These are phyloP conservation scores for Adiantum capillusveneris DNA, from an alignment of 75 land plant species.

Conservation along the genomic window DNA sequence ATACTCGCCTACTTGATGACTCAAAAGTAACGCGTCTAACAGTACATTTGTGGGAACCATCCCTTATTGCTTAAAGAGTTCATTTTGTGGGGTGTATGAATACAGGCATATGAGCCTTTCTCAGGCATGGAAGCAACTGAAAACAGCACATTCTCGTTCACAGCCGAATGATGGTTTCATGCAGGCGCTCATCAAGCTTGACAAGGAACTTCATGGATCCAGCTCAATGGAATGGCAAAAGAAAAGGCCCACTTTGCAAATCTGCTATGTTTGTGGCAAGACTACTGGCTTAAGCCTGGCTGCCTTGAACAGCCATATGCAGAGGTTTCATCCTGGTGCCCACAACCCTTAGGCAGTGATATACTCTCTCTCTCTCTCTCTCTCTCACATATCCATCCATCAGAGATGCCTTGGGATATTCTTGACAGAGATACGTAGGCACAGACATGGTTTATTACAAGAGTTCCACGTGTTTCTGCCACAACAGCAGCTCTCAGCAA, in stretches of 20 bases:
- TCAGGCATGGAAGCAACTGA: slow-evolving; percentile 76
- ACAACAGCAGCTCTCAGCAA: too few species aligned
- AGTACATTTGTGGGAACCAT: background rate
- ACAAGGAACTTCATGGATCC: slow-evolving; percentile 60
- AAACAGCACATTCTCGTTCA: slow-evolving; percentile 71
- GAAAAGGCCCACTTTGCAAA: slow-evolving; percentile 57
- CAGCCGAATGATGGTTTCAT: slow-evolving; percentile 98
- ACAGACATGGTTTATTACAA: too few species aligned
- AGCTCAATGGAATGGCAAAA: slow-evolving; percentile 87
- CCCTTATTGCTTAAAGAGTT: too few species aligned
- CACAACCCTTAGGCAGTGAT: too few species aligned
- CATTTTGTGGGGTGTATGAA: too few species aligned
- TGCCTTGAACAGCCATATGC: slow-evolving; percentile 72
- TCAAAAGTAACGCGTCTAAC: slow-evolving; percentile 83
- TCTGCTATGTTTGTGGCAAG: slow-evolving; percentile 83
- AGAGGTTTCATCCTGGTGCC: slow-evolving; percentile 47
- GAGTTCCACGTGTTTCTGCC: too few species aligned
- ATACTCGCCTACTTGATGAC: slow-evolving; percentile 89
- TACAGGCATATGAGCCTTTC: slow-evolving; percentile 52
- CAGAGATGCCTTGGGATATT: too few species aligned
- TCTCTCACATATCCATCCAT: too few species aligned
- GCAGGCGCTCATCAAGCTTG: slow-evolving; percentile 55
- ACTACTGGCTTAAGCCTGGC: slow-evolving; percentile 75
- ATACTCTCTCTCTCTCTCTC: too few species aligned
- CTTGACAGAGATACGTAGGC: too few species aligned